Evolutionary conservation across 1,284 basidiomycete genomes (phyloP), one percentile per base, ranked within the genome.

Genomic region (Malassezia brasiliensis): DNA sequence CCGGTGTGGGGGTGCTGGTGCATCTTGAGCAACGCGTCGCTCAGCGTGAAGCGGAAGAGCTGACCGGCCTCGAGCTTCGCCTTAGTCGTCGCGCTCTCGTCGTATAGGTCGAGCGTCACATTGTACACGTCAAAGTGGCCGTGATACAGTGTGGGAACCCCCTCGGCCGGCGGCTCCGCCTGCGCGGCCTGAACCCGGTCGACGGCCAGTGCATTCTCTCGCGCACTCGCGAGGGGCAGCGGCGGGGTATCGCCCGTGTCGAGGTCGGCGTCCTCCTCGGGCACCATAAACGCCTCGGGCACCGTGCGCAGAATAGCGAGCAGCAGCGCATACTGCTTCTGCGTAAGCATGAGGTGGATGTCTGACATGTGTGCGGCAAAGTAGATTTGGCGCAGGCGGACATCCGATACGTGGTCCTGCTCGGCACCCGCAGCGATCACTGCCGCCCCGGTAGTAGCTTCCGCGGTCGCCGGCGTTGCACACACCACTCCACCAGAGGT

Each of bases 1-100:
- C 89, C 83, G 20, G 85, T 85, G 72, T 91, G 84, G 15, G 86
- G 87, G 20, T 91, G 79, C 72, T 84, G 80, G 77, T 96, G 96
- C 69, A 87, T 80, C 54, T 87, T 83, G 57, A 96, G 87, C 37
- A 89, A 89, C 63, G 87, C 83, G 5, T 86, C 82, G 73, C 83
- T 82, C 52, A 93, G 76, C 61, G 81, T 82, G 30, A 57, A 57
- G 28, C 19, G 20, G 35, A 57, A 52, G 14, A 57, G 50, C 25
- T 49, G 31, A 10, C 49, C 31, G 11, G 20, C 19, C 44, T 41
- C 50, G n/a, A 57, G 39, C 30, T 45, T 31, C 11, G n/a, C 46
- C 9, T 12, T 15, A 30, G 31, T 14, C 5, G 37, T 30, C 10
- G 47, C 55, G 1, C 12, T 39, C 5, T 47, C 32, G 41, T 50